Conservation (phyloP, 495 filamentous ascomycete species). For the Massariosphaeria phaeospora region DNA sequence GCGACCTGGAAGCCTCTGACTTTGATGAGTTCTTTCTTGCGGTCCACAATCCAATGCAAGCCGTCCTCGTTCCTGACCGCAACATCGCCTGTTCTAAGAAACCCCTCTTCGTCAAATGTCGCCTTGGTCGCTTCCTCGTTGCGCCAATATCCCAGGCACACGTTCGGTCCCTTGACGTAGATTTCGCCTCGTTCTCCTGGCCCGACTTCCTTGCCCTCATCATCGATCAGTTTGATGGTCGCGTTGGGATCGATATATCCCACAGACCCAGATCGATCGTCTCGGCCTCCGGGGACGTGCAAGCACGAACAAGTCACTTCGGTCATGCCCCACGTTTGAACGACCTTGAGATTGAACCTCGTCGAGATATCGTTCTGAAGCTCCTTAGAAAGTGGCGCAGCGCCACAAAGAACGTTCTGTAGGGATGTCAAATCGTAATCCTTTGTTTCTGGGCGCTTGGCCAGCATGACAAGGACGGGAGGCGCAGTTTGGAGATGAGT, state of each 20-base stretch:
- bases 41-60: constrained; percentile 42
- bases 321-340: constrained; percentile 43
- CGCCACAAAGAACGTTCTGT: constrained; percentile 41
- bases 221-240: constrained; percentile 38
- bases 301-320: constrained; percentile 40
- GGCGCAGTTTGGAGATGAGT: constrained; percentile 43
- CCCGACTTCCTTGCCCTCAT: constrained; percentile 39
- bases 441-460: constrained; percentile 39
- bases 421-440: constrained; percentile 39
- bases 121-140: constrained; percentile 41
- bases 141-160: constrained; percentile 42
- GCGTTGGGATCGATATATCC: constrained; percentile 40
- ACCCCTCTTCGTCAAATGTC: constrained; percentile 40
- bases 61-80: constrained; percentile 38
- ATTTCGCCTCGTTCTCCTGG: constrained; percentile 41
- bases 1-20: constrained; percentile 48
- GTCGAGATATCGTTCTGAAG: constrained; percentile 41
- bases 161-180: constrained; percentile 40
- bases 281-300: constrained; percentile 38
- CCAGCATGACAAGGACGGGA: constrained; percentile 42
- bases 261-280: constrained; percentile 38
- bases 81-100: constrained; percentile 40
- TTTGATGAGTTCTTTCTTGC: constrained; percentile 45
- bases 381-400: constrained; percentile 40
- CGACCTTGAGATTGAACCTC: constrained; percentile 35